Conservation (phyloP, 2,329 filamentous ascomycete genomes). For the Calonectria montana region DNA sequence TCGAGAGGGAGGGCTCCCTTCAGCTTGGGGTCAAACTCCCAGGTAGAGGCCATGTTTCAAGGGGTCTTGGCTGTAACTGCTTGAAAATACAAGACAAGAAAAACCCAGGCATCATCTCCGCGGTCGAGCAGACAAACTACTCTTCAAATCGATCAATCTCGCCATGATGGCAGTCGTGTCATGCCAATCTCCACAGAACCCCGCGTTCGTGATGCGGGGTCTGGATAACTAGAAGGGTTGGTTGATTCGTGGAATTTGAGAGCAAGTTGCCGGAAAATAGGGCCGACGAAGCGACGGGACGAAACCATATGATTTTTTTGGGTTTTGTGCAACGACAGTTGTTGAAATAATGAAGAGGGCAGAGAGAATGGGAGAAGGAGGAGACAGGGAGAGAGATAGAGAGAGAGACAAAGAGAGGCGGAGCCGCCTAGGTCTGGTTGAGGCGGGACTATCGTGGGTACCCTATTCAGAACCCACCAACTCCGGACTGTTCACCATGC, state of each 20-base stretch:
- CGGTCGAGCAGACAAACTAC: background rate
- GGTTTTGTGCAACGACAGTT: background rate
- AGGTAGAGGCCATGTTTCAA: conserved; percentile 8
- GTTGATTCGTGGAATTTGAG: conserved; percentile 22
- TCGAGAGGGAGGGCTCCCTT: conserved; percentile 19
- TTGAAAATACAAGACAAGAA: background rate
- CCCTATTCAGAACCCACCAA: background rate
- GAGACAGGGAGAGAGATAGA: background rate
- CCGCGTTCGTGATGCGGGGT: conserved; percentile 22
- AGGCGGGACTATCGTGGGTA: background rate
- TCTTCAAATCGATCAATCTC: background rate
- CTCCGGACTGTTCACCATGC: background rate
- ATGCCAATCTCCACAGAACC: conserved; percentile 15
- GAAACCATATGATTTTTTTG: conserved; percentile 5
- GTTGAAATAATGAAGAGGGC: background rate
- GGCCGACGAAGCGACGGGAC: conserved; percentile 18
- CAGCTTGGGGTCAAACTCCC: conserved; percentile 20
- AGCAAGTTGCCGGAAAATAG: conserved; percentile 5
- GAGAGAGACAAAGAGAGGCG: too few species aligned
- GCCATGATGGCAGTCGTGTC: background rate
- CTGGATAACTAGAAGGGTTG: background rate
- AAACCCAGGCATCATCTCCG: background rate
- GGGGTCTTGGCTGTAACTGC: background rate
- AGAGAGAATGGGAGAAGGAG: background rate
- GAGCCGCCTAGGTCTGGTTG: background rate